These are phyloP conservation scores for Barnettozyma hawaiiensis DNA, from an alignment of 1,139 yeast genomes.

Conservation along the genomic window DNA sequence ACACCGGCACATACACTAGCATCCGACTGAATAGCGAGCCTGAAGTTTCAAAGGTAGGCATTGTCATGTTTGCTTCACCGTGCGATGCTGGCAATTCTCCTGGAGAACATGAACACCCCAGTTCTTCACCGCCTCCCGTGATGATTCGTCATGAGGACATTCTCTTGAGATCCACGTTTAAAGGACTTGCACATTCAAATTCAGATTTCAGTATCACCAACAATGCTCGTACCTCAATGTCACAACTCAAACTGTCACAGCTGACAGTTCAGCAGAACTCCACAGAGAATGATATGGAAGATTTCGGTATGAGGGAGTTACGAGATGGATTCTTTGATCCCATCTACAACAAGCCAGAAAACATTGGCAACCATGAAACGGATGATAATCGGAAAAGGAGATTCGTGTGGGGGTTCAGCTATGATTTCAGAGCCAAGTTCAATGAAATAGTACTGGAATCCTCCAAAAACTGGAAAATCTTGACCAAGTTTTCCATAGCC, in stretches of 20 bases:
- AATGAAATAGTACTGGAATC: neutral
- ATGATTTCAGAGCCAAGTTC: neutral
- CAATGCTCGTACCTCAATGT: constrained; percentile 22
- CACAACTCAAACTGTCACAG: constrained; percentile 29
- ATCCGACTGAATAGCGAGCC: too few relatives aligned
- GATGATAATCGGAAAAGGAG: neutral
- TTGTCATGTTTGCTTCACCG: neutral
- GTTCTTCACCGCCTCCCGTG: neutral
- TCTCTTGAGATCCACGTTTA: neutral
- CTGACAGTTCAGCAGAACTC: constrained; percentile 21
- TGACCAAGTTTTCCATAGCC: constrained; percentile 37
- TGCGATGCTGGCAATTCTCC: neutral
- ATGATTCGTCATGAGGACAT: neutral
- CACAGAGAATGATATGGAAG: constrained; percentile 27
- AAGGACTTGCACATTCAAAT: neutral
- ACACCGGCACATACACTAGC: too few relatives aligned
- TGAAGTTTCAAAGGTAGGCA: neutral
- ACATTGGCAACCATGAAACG: constrained; percentile 6
- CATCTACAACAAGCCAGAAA: constrained; percentile 32
- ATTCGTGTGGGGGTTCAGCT: neutral
- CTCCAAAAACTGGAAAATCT: constrained; percentile 12
- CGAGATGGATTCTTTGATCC: constrained; percentile 47
- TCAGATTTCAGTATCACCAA: neutral
- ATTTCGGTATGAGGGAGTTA: constrained; percentile 36
- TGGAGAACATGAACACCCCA: neutral